Percentiles rank a stretch among this genome's conserved stretches.
Evolutionary conservation across 371 early-diverging fungal genomes (phyloP).

Genomic region (Thermomucor indicae-seudaticae): DNA sequence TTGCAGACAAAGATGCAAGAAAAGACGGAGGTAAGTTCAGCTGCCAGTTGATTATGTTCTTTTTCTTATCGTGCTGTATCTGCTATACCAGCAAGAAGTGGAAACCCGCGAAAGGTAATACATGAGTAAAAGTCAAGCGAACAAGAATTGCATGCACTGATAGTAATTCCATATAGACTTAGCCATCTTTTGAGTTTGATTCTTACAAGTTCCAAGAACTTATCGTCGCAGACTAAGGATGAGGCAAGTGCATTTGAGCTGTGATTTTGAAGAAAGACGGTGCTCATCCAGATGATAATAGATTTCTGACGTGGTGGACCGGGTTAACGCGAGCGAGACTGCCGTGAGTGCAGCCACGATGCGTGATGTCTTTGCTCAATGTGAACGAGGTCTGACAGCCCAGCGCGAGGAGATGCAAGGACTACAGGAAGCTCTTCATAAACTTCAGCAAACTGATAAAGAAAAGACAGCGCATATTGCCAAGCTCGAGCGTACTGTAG

Average conservation of each 20-base stretch:
- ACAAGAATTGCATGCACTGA: too few relatives aligned
- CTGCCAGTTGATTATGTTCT: not conserved
- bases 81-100: constrained; percentile 20
- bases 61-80: not conserved
- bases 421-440: not conserved
- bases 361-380: constrained; percentile 29
- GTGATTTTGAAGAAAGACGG: not conserved
- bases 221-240: not conserved
- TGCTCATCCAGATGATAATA: not conserved
- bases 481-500: too few relatives aligned
- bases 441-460: not conserved
- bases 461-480: too few relatives aligned
- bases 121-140: not conserved
- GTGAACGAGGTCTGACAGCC: constrained; percentile 25
- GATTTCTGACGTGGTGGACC: not conserved
- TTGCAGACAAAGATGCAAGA: constrained; percentile 71
- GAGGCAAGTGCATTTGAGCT: not conserved
- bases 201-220: constrained; percentile 28
- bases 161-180: too few relatives aligned
- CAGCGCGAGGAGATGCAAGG: constrained; percentile 10
- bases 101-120: constrained; percentile 32
- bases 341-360: constrained; percentile 10
- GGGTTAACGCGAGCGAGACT: not conserved
- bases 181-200: constrained; percentile 28
- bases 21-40: constrained; percentile 39